Evolutionary conservation across 352 stramenopile species (phyloP).

Genomic region (Phytopythium sindhum): DNA sequence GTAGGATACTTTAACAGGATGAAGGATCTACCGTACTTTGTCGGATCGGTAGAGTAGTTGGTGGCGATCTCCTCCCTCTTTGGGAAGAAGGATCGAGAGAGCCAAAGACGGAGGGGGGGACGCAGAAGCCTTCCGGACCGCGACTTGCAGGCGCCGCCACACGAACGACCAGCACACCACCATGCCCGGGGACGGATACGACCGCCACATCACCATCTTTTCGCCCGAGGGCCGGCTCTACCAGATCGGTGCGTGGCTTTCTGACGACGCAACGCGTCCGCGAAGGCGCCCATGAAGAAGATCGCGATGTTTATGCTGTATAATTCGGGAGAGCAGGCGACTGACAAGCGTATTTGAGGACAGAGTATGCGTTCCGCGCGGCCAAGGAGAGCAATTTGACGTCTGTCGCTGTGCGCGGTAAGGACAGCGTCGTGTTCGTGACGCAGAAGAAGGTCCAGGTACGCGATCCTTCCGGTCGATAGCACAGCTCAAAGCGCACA

Average conservation of each 20-base stretch:
- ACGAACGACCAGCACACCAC: not conserved
- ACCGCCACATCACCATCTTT: slow-evolving; percentile 98
- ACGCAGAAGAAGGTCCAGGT: slow-evolving; percentile 99
- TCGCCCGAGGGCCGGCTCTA: slow-evolving; percentile 98
- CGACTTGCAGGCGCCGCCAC: not conserved
- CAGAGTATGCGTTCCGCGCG: slow-evolving; percentile 99
- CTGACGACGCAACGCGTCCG: not conserved
- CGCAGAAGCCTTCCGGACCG: not conserved
- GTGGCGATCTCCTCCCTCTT: not conserved
- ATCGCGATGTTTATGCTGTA: not conserved
- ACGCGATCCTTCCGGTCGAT: not conserved
- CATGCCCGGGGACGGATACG: slow-evolving; percentile 89
- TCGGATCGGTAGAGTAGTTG: not conserved
- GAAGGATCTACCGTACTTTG: slow-evolving; percentile 1
- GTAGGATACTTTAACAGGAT: not conserved
- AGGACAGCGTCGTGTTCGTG: slow-evolving; percentile 93
- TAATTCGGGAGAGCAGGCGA: not conserved
- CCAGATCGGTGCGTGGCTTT: slow-evolving; percentile 87
- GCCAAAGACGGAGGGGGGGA: slow-evolving; percentile 4
- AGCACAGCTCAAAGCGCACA: not conserved
- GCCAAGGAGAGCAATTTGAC: slow-evolving; percentile 93
- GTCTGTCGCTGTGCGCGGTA: slow-evolving; percentile 94
- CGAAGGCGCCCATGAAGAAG: too few species aligned
- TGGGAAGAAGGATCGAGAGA: slow-evolving; percentile 5
- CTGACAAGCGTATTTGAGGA: not conserved